phyloP scores from a whole-genome alignment of 2,329 filamentous ascomycete species.

The Neofusicoccum ribis region DNA sequence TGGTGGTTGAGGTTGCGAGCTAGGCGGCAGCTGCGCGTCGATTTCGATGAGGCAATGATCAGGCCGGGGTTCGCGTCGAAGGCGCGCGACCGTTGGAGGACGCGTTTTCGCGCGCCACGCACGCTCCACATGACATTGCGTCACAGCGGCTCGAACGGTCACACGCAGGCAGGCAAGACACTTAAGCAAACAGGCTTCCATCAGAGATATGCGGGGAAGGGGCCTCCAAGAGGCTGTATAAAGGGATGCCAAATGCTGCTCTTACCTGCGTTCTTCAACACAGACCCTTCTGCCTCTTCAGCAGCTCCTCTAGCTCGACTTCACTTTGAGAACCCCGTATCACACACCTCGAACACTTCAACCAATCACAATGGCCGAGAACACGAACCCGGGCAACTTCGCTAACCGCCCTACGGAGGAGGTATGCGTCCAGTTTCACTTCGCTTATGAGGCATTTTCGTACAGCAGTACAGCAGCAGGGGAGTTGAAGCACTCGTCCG shows the following conservation, averaged over 20 bases:
- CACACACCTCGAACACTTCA: background rate
- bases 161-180: background rate
- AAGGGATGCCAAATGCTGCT: background rate
- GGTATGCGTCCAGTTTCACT: background rate
- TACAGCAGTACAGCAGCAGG: background rate
- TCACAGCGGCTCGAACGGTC: background rate
- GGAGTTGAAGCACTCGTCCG: background rate
- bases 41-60: slow-evolving; percentile 10
- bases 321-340: slow-evolving; percentile 4
- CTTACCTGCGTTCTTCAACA: background rate
- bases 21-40: slow-evolving; percentile 5
- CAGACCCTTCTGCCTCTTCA: background rate
- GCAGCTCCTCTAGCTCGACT: slow-evolving; percentile 14
- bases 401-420: slow-evolving; percentile 54
- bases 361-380: slow-evolving; percentile 32
- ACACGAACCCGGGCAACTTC: slow-evolving; percentile 53
- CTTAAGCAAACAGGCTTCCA: background rate
- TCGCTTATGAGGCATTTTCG: background rate
- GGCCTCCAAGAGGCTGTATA: background rate
- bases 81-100: background rate
- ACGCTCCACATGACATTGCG: slow-evolving; percentile 5
- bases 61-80: background rate
- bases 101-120: background rate
- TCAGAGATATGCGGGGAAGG: background rate
- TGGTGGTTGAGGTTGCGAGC: background rate